Evolutionary conservation across 176 grass and related monocot genomes (phyloP), one percentile per base, ranked within the genome.

Genomic region (Ensete glaucum): DNA sequence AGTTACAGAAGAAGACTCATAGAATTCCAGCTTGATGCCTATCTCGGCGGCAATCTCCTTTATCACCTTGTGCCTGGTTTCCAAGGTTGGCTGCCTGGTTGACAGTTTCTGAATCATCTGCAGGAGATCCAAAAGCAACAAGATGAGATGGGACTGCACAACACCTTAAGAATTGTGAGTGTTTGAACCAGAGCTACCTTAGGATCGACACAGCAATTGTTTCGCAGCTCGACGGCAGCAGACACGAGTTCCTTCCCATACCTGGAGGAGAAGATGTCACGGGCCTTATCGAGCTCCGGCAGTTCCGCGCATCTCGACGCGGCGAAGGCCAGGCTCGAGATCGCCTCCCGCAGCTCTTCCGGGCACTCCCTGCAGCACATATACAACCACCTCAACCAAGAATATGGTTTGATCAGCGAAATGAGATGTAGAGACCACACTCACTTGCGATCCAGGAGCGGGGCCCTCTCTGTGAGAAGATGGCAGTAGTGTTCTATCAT

Each of bases 31-130:
- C 71, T 79, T 59, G 80, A 92, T 85, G 23, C 83, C 93, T 74
- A 90, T 90, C 74, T 90, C 87, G 0, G 81, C 69, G 7, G 89
- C 89, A 67, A 96, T 96, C 78, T 96, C 93, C 60, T 88, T 81
- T 2, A 89, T 84, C 80, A 85, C 78, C 81, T 59, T 78, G 71
- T 90, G 87, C 9, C 83, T 76, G 69, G 57, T 88, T 70, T 96
- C 93, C 43, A 96, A 73, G 53, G 76, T 86, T 10, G 87, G 93
- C 58, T 81, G 83, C 70, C 71, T 84, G 1, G 87, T 90, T 8
- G 89, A 90, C 50, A 96, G 76, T 76, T 88, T 92, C 83, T 88
- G 89, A 82, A 96, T 88, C 70, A 96, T 62, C 89, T 94, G 83
- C 75, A 20, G 51, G 7, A 62, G 16, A 15, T 14, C 10, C 9